Percentiles rank a stretch among this genome's conserved stretches.
Conservation (phyloP, 164 flowering plant genomes). For the Aristolochia contorta region DNA sequence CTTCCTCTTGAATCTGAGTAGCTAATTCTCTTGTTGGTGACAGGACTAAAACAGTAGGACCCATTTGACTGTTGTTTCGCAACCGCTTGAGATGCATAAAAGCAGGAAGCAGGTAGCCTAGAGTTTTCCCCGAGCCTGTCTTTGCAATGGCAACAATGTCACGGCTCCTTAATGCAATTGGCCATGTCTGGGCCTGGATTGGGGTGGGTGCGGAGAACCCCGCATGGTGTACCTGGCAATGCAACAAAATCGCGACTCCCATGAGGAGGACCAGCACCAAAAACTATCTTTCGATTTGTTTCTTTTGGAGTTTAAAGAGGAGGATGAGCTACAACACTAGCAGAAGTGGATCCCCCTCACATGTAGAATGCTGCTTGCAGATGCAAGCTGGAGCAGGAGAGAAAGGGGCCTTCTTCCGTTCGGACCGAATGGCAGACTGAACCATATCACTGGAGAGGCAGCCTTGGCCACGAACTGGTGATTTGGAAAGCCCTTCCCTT, state of each 20-base stretch:
- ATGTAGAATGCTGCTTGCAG: constrained; percentile 45
- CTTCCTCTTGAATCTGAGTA: constrained; percentile 87
- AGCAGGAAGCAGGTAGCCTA: constrained; percentile 80
- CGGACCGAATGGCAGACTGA: constrained; percentile 72
- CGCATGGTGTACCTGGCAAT: constrained; percentile 57
- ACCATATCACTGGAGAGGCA: constrained; percentile 56
- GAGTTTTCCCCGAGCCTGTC: constrained; percentile 95
- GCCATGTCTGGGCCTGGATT: constrained; percentile 95
- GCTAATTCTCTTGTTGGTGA: constrained; percentile 96
- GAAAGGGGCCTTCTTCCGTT: constrained; percentile 52
- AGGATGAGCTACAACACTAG: constrained; percentile 23
- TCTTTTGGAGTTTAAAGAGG: background rate
- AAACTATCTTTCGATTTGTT: constrained; percentile 1
- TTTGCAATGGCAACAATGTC: constrained; percentile 92
- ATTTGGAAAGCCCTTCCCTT: constrained; percentile 74
- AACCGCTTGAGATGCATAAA: constrained; percentile 62
- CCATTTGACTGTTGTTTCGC: constrained; percentile 47
- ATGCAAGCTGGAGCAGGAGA: constrained; percentile 77
- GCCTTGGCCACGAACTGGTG: constrained; percentile 59
- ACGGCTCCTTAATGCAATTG: constrained; percentile 67
- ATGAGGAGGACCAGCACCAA: constrained; percentile 8
- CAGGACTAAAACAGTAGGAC: constrained; percentile 78
- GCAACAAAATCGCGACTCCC: constrained; percentile 8
- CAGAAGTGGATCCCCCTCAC: constrained; percentile 58
- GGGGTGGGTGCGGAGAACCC: constrained; percentile 90